Conservation (phyloP, 768 basidiomycete genomes). For the Clitopilus hobsonii region DNA sequence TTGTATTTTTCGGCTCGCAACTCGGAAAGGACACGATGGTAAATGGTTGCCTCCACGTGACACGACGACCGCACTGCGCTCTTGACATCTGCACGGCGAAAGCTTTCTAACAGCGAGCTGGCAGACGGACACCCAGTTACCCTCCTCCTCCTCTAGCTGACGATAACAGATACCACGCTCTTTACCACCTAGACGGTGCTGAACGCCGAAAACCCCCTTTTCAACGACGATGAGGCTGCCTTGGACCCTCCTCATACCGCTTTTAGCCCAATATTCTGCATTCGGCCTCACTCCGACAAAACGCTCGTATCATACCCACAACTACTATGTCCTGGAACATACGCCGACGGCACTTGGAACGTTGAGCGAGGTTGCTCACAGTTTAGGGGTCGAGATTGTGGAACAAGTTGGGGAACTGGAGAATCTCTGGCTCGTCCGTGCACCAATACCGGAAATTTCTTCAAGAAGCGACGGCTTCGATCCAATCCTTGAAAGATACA, state of each 20-base stretch:
- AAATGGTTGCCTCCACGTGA: background rate
- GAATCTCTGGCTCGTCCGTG: slow-evolving; percentile 80
- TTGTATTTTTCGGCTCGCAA: background rate
- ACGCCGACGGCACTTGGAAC: slow-evolving; percentile 44
- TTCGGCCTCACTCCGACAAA: slow-evolving; percentile 36
- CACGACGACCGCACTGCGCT: background rate
- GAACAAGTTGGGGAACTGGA: slow-evolving; percentile 82
- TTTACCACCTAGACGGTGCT: slow-evolving; percentile 1
- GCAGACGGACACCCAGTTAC: background rate
- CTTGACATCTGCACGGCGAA: background rate
- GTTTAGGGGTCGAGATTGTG: slow-evolving; percentile 77
- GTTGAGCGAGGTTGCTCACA: slow-evolving; percentile 50
- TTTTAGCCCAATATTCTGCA: slow-evolving; percentile 23
- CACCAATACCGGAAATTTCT: slow-evolving; percentile 31
- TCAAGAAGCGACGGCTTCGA: slow-evolving; percentile 34
- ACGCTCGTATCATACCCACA: slow-evolving; percentile 55
- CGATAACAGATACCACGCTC: background rate
- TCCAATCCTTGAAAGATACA: slow-evolving; percentile 44
- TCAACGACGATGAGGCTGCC: slow-evolving; percentile 22
- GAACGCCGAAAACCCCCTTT: slow-evolving; percentile 8
- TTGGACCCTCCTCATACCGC: slow-evolving; percentile 22
- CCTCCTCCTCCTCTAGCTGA: no score
- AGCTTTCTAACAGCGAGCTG: background rate
- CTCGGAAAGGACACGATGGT: background rate
- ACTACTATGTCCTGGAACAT: slow-evolving; percentile 82